Percentiles rank a stretch among this genome's conserved stretches.
These are phyloP conservation scores for Papiliotrema nemorosa DNA, from an alignment of 1,284 basidiomycete genomes.

Conservation along the genomic window DNA sequence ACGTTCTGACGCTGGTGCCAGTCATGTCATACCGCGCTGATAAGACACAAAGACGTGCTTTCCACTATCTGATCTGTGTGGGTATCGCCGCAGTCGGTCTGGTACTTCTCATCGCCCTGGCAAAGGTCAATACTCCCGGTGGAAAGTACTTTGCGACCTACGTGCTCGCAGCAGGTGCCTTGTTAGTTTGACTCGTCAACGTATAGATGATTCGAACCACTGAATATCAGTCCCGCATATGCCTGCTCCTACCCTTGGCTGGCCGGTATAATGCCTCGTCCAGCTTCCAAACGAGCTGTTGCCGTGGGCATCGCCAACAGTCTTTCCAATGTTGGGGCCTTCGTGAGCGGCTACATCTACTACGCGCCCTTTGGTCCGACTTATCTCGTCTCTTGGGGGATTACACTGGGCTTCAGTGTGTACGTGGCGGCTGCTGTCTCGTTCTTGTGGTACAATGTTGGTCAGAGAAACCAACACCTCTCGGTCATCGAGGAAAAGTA, in stretches of 20 bases:
- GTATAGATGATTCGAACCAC: neutral
- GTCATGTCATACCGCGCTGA: constrained; percentile 1
- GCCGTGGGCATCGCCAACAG: constrained; percentile 4
- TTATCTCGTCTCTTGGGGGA: constrained; percentile 4
- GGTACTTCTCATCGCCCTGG: constrained; percentile 4
- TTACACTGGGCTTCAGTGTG: constrained; percentile 1
- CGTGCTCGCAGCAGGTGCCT: constrained; percentile 1
- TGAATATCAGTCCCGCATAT: neutral
- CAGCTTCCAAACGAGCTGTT: constrained; percentile 1
- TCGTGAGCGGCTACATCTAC: constrained; percentile 2
- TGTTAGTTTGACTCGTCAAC: neutral
- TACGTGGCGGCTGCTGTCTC: neutral
- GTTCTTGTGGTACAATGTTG: neutral
- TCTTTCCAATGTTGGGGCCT: constrained; percentile 6
- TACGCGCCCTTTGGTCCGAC: constrained; percentile 1
- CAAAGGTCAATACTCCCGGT: constrained; percentile 2
- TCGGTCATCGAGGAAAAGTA: neutral
- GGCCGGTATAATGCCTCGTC: neutral
- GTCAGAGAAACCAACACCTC: neutral
- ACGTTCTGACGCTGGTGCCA: neutral
- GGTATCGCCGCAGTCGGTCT: constrained; percentile 4
- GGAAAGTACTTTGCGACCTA: constrained; percentile 2
- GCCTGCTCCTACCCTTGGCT: constrained; percentile 6
- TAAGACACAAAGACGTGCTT: neutral
- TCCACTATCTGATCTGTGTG: constrained; percentile 2